Base-by-base conservation (phyloP, 345 rosid species). In the Melaleuca alternifolia region DNA sequence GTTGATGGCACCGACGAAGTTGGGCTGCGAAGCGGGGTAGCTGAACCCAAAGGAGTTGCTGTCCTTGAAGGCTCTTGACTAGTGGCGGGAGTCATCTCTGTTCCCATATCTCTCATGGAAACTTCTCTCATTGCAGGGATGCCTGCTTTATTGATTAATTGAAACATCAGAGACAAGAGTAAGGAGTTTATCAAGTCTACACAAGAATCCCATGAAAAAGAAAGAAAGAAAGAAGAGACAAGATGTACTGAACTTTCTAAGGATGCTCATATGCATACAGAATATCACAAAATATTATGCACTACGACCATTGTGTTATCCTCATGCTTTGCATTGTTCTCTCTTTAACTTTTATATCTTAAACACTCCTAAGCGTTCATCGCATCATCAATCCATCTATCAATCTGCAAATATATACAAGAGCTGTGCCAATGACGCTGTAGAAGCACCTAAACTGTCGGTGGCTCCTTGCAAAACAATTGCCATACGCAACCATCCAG, bases 91-190 rank as follows among this genome's bases (percentile, higher is more conserved):
- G 96, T 93, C 98, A 95, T 95, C 89, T 95, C 98, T 8, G 96
- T 95, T 86, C 98, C 96, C 98, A 93, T 95, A 85, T 95, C 95
- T 90, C 98, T 93, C 98, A 95, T 94, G 65, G 89, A 95, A 62
- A 95, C 96, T 5, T 95, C 92, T 88, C 96, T 91, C 85, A 95
- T 87, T n/a, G 89, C 90, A 51, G 93, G 93, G 77, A 89, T 83
- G 89, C 88, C 97, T 94, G 93, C 87, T 33, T 71, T 23, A 26
- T 71, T 20, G 50, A 57, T 57, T 11, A 8, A 82, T 62, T 10
- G 11, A 46, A 53, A 16, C 48, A 51, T 86, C 53, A 52, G 18
- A 18, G 51, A 56, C 50, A 33, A 85, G 15, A 56, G 24, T 65
- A 65, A 33, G 12, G 46, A 71, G 10, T 9, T n/a, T 37, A 71